Evolutionary conservation across 1,139 yeast genomes (phyloP), one percentile per base, ranked within the genome.

Genomic region (Nakaseomyces delphensis): DNA sequence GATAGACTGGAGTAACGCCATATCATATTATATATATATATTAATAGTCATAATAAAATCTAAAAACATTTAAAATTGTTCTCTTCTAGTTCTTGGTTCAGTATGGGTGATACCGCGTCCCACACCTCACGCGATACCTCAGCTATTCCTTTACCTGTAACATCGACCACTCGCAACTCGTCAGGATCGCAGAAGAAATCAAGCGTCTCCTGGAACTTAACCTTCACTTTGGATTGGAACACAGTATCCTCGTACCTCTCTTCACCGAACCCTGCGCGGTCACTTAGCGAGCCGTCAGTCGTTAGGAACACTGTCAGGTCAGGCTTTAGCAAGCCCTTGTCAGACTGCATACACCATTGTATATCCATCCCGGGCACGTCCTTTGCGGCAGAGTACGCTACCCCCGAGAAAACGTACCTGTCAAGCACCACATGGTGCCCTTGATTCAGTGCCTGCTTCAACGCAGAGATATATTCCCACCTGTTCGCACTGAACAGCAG

Each of bases 361-460:
- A 71, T 57, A 48, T 74, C 75, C 54, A 81, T 64, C 0, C 81
- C 79, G 0, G 44, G 41, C 2, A 45, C 45, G 1, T 42, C 46
- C 60, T 91, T 89, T n/a, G 97, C 96, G 3, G 84, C 69, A 0
- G 95, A 81, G 58, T 89, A 93, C 3, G 96, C 96, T 13, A 87
- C 76, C 0, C 99, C 98, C 0, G 96, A 86, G 59, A 84, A 91
- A 5, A 84, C 82, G 58, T 91, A 93, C 49, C 99, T 68, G 59
- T 93, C 99, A 46, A 87, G 62, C 0, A 93, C 70, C 1, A 91
- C 73, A 42, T 71, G 70, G 6, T 60, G 58, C 0, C 96, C 96
- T 0, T 58, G 49, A 1, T 66, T 56, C 31, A 89, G 62, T 14
- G 66, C 59, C 1, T 59, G 46, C 8, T 63, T 55, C 4, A 93